Evolutionary conservation across 768 basidiomycete species (phyloP), one percentile per base, ranked within the genome.

Genomic region (Boletus eberwhitei): DNA sequence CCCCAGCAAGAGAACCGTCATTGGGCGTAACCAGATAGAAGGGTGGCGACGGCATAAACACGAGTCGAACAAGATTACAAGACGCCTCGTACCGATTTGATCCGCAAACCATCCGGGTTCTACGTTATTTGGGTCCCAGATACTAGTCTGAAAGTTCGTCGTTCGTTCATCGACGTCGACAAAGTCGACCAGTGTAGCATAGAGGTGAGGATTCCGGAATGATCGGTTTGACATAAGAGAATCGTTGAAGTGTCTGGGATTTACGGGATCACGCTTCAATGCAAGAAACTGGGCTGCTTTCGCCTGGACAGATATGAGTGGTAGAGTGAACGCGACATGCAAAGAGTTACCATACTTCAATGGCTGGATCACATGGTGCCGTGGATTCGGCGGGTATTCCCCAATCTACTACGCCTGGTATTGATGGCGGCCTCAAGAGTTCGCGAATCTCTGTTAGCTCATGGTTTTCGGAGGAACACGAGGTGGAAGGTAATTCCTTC

Each of bases 121-220:
- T 22, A 88, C 73, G 38, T 80, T 80, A 36, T 79, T 71, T 14
- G 91, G 85, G 63, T 88, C 80, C 87, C 96, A 98, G 2, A 90
- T 72, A 8, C 77, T 74, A 17, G 74, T 53, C 9, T 90, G 87
- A 64, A 95, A 94, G 59, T 92, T 90, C 2, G 87, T 88, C n/a
- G 83, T 75, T 16, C 86, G 82, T 69, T 98, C 96, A 64, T 96
- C 87, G 16, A 95, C 88, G 54, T 89, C 88, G 16, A 97, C 86
- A 67, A 95, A 97, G 65, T 97, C 92, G 58, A 99, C 95, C 2
- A 99, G 83, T 63, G 93, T 93, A 13, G 90, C 78, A 71, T 96
- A 97, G n/a, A 98, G 82, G 65, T 97, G 92, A 0, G 96, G 96
- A 65, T 99, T 99, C 26, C 93, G 85, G 73, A 98, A 99, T 5